phyloP scores from a whole-genome alignment of 148 eudicot genomes.

The Cornus controversa region DNA sequence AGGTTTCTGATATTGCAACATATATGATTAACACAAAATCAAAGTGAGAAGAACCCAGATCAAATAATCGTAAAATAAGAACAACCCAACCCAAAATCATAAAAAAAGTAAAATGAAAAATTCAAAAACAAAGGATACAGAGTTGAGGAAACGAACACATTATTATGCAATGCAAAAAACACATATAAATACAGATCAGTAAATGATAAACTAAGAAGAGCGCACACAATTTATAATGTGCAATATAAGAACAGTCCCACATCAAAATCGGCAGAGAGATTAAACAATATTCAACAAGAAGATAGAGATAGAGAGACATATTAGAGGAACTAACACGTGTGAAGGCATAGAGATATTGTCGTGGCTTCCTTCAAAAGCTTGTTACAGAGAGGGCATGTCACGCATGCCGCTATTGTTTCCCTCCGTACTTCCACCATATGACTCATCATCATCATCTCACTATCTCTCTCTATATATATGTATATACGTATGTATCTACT shows the following conservation, averaged over 20 bases:
- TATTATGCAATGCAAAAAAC: background rate
- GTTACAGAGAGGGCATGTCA: constrained; percentile 71
- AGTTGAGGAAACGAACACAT: background rate
- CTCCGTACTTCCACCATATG: constrained; percentile 49
- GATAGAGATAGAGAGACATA: background rate
- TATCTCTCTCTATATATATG: constrained; percentile 1
- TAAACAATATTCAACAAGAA: background rate
- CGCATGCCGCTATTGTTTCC: constrained; percentile 54
- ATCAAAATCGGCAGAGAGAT: background rate
- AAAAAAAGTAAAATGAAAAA: background rate
- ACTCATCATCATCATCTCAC: constrained; percentile 23
- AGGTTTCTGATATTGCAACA: background rate
- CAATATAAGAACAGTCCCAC: background rate
- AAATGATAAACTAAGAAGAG: background rate
- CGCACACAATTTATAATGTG: constrained; percentile 25
- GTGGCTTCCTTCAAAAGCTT: constrained; percentile 46
- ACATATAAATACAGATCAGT: background rate
- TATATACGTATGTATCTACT: background rate
- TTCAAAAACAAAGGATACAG: background rate
- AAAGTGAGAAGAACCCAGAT: background rate
- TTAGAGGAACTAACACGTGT: constrained; percentile 37
- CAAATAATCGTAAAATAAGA: background rate
- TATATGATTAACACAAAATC: background rate
- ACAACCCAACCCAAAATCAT: background rate
- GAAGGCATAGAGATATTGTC: constrained; percentile 62